Evolutionary conservation across 2,329 filamentous ascomycete genomes (phyloP).

Genomic region (Curvularia lunata): DNA sequence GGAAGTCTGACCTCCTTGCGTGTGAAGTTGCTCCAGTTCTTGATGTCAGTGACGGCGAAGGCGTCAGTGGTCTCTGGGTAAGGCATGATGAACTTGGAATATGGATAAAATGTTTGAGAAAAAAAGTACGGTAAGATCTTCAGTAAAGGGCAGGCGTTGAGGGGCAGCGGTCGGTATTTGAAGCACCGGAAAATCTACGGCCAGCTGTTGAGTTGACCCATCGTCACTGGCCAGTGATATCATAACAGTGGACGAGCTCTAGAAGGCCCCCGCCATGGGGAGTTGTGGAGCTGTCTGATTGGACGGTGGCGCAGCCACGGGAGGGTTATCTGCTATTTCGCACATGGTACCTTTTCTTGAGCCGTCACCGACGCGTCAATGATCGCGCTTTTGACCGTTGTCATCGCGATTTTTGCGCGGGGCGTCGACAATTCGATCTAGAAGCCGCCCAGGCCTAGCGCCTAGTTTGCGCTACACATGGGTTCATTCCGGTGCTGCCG

Average conservation of each 20-base stretch:
- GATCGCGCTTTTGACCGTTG: constrained; percentile 11
- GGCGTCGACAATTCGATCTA: constrained; percentile 1
- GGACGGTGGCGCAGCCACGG: constrained; percentile 1
- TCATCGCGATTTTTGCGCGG: constrained; percentile 11
- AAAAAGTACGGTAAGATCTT: constrained; percentile 12
- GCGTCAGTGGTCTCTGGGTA: constrained; percentile 60
- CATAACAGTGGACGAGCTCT: constrained; percentile 31
- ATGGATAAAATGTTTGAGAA: constrained; percentile 5
- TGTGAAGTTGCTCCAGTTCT: constrained; percentile 67
- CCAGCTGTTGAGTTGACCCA: constrained; percentile 33
- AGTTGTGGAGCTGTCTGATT: constrained; percentile 5
- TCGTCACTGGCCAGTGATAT: constrained; percentile 44
- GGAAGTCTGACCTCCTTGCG: constrained; percentile 58
- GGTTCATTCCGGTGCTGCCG: constrained; percentile 8
- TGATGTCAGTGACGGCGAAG: constrained; percentile 59
- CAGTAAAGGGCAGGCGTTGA: constrained; percentile 26
- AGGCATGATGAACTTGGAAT: constrained; percentile 49
- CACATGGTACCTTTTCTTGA: constrained; percentile 13
- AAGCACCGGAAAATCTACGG: constrained; percentile 23
- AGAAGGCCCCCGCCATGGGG: constrained; percentile 14
- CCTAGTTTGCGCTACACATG: constrained; percentile 4
- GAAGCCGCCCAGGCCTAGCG: constrained; percentile 1
- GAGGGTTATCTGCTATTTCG: constrained; percentile 8
- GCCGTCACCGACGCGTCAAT: constrained; percentile 20
- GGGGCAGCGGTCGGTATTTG: constrained; percentile 38